These are phyloP conservation scores for Gloeostereum incarnatum DNA, from an alignment of 768 basidiomycete species.

Conservation along the genomic window DNA sequence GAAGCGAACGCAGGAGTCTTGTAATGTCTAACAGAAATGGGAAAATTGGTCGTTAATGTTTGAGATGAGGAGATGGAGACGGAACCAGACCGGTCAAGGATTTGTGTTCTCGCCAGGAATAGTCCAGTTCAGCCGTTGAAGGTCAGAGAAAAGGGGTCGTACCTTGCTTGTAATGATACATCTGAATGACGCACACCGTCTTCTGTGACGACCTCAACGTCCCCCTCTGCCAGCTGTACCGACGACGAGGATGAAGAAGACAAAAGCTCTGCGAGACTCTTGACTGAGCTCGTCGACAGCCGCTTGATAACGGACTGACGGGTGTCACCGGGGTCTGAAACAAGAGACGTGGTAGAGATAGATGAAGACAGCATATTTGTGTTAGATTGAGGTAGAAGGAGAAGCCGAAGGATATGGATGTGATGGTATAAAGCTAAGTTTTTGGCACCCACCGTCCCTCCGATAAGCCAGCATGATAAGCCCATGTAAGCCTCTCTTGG, in stretches of 20 bases:
- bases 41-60: constrained; percentile 12
- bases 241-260: constrained; percentile 22
- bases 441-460: no score
- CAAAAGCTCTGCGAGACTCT: constrained; percentile 20
- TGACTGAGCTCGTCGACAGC: constrained; percentile 23
- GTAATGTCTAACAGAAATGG: constrained; percentile 46
- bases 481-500: no score
- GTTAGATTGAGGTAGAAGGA: no score
- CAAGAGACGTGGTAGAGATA: constrained; percentile 7
- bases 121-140: constrained; percentile 19
- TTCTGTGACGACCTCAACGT: constrained; percentile 34
- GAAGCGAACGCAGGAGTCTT: constrained; percentile 46
- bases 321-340: constrained; percentile 10
- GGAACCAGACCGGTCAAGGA: constrained; percentile 26
- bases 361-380: no score
- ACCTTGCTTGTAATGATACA: constrained; percentile 60
- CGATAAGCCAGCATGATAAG: no score
- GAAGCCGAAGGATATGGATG: no score
- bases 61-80: constrained; percentile 12
- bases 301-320: constrained; percentile 11
- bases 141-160: constrained; percentile 26
- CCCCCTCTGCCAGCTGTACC: constrained; percentile 23
- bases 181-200: constrained; percentile 55
- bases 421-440: no score
- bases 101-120: constrained; percentile 22